Evolutionary conservation across 2,329 filamentous ascomycete species (phyloP).

Genomic region (Scopulariopsis brevicaulis): DNA sequence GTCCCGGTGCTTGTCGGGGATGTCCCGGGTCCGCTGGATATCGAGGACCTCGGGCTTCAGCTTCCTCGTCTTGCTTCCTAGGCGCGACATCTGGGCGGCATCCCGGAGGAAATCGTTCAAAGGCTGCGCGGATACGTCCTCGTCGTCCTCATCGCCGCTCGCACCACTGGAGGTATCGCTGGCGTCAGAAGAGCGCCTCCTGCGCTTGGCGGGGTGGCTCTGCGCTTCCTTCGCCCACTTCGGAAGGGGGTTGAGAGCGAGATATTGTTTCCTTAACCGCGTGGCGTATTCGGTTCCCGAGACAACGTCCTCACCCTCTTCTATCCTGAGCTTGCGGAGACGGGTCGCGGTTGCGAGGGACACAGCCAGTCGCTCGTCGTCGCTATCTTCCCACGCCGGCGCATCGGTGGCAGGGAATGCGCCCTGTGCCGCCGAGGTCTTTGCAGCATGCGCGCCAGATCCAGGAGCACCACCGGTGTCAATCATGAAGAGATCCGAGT

Average conservation of each 20-base stretch:
- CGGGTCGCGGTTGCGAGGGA: constrained; percentile 68
- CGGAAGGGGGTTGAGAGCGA: constrained; percentile 46
- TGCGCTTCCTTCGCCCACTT: constrained; percentile 45
- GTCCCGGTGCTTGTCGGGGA: constrained; percentile 66
- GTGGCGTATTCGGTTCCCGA: constrained; percentile 76
- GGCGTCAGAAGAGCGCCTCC: constrained; percentile 39
- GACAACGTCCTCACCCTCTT: constrained; percentile 76
- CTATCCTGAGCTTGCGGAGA: constrained; percentile 71
- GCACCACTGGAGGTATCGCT: constrained; percentile 17
- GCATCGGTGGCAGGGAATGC: constrained; percentile 17
- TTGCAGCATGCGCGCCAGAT: constrained; percentile 15
- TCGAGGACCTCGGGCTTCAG: constrained; percentile 80
- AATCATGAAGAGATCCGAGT: constrained; percentile 77
- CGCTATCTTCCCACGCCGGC: constrained; percentile 85
- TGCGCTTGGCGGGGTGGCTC: constrained; percentile 36
- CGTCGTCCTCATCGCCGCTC: constrained; percentile 44
- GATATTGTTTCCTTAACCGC: constrained; percentile 68
- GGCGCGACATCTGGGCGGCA: constrained; percentile 52
- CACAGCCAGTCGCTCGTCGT: constrained; percentile 78
- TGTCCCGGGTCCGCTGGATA: constrained; percentile 81
- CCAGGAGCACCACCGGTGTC: constrained; percentile 34
- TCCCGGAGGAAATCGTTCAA: constrained; percentile 72
- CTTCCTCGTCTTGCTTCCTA: constrained; percentile 50
- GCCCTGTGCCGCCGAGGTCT: not conserved
- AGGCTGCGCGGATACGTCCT: constrained; percentile 58